These are phyloP conservation scores for Cercophora samala DNA, from an alignment of 495 filamentous ascomycete genomes.

Conservation along the genomic window DNA sequence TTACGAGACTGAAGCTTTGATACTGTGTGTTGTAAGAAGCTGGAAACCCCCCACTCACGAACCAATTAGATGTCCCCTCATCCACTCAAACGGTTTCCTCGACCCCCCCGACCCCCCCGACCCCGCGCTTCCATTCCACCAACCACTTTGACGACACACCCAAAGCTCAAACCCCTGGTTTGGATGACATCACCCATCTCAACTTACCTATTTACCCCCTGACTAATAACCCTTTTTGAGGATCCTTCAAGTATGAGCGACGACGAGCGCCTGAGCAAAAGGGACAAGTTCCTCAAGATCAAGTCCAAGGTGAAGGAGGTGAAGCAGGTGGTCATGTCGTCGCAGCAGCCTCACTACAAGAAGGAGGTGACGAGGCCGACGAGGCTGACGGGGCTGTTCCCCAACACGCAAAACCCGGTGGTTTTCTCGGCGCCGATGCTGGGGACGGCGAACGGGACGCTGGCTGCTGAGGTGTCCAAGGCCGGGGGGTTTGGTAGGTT, in stretches of 20 bases:
- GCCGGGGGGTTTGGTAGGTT: conserved; percentile 62
- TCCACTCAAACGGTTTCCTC: neutral
- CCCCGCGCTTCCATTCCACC: neutral
- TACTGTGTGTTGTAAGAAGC: neutral
- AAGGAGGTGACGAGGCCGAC: neutral
- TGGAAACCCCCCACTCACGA: neutral
- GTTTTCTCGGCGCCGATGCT: conserved; percentile 72
- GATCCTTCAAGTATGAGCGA: neutral
- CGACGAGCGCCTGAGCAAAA: neutral
- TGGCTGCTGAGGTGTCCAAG: conserved; percentile 61
- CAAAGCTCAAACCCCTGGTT: too few species aligned
- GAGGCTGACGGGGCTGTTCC: conserved; percentile 40
- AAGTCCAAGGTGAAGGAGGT: neutral
- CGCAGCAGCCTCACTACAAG: neutral
- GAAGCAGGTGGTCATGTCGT: neutral
- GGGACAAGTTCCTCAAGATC: neutral
- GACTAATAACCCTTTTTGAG: neutral
- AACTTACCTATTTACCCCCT: neutral
- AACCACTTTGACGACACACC: neutral
- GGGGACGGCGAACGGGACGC: conserved; percentile 56
- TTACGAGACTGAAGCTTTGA: neutral
- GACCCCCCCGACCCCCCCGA: neutral
- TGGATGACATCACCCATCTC: neutral
- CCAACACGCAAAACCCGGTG: conserved; percentile 57
- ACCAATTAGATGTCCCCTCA: neutral